phyloP scores from a whole-genome alignment of 208 protist species.

The Leptomonas pyrrhocoris region DNA sequence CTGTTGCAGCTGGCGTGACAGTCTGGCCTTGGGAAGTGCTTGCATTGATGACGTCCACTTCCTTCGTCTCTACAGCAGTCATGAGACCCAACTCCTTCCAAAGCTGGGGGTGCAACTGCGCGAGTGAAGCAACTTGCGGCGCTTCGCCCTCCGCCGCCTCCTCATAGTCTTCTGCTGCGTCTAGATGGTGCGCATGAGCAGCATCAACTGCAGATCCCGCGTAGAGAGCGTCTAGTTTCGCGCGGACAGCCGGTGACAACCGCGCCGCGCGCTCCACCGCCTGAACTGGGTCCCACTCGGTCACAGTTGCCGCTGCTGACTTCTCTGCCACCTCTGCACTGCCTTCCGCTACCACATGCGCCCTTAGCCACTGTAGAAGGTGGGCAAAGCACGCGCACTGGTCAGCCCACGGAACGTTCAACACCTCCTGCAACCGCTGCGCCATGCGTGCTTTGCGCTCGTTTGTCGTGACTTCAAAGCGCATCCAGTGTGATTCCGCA shows the following conservation, averaged over 20 bases:
- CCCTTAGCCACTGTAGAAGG: conserved; percentile 27
- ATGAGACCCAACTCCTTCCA: conserved; percentile 26
- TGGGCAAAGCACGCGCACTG: conserved; percentile 26
- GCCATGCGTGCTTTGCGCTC: conserved; percentile 38
- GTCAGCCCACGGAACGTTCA: conserved; percentile 29
- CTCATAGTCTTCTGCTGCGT: conserved; percentile 8
- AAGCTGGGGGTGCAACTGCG: conserved; percentile 20
- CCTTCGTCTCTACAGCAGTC: neutral
- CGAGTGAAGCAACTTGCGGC: neutral
- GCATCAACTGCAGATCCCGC: conserved; percentile 23
- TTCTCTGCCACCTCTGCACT: neutral
- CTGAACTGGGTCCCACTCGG: conserved; percentile 35
- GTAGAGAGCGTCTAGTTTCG: conserved; percentile 32
- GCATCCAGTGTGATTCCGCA: conserved; percentile 30
- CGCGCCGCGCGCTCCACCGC: conserved; percentile 26
- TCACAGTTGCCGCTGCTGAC: neutral
- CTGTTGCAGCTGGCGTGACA: neutral
- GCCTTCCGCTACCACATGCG: conserved; percentile 3
- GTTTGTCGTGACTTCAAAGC: conserved; percentile 37
- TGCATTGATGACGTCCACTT: neutral
- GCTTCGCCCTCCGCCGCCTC: neutral
- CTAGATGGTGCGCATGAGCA: conserved; percentile 29
- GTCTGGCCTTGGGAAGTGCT: neutral
- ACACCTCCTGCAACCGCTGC: conserved; percentile 44
- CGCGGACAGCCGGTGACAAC: conserved; percentile 19